These are phyloP conservation scores for Lodderomyces beijingensis DNA, from an alignment of 1,139 yeast genomes.

Conservation along the genomic window DNA sequence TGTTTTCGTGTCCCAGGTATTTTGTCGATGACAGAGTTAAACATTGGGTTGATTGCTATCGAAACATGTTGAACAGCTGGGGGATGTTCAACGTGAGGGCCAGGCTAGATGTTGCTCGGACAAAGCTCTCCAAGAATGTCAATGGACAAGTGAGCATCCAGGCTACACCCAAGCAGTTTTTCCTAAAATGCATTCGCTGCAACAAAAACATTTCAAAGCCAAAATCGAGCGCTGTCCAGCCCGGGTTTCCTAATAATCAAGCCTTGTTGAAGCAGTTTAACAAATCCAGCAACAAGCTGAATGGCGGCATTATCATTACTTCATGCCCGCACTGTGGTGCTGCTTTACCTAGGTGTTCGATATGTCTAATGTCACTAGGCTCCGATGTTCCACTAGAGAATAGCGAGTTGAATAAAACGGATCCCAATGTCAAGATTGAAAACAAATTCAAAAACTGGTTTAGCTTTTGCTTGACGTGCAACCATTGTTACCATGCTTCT, in stretches of 20 bases:
- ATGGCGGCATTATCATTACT: slow-evolving; percentile 23
- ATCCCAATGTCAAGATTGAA: too few relatives aligned
- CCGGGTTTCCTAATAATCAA: slow-evolving; percentile 19
- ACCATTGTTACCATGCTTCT: slow-evolving; percentile 91
- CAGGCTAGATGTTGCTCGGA: slow-evolving; percentile 74
- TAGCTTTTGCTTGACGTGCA: slow-evolving; percentile 84
- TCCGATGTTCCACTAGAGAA: slow-evolving; percentile 63
- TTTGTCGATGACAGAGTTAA: slow-evolving; percentile 67
- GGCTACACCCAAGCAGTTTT: slow-evolving; percentile 69
- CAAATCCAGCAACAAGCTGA: slow-evolving; percentile 20
- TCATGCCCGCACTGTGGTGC: slow-evolving; percentile 85
- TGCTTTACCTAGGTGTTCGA: slow-evolving; percentile 88
- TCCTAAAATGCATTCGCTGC: slow-evolving; percentile 76
- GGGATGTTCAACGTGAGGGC: slow-evolving; percentile 74
- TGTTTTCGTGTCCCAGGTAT: slow-evolving; percentile 81
- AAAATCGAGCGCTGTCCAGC: slow-evolving; percentile 8
- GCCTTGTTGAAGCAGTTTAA: slow-evolving; percentile 37
- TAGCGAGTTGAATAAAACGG: too few relatives aligned
- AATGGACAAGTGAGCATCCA: slow-evolving; percentile 46
- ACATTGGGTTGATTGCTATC: slow-evolving; percentile 74
- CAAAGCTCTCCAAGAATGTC: slow-evolving; percentile 55
- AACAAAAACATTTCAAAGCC: slow-evolving; percentile 59
- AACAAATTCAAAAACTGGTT: slow-evolving; percentile 66
- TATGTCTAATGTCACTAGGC: slow-evolving; percentile 80
- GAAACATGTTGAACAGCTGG: slow-evolving; percentile 82